These are phyloP conservation scores for Colletotrichum cereale DNA, from an alignment of 2,329 filamentous ascomycete species.

Conservation along the genomic window DNA sequence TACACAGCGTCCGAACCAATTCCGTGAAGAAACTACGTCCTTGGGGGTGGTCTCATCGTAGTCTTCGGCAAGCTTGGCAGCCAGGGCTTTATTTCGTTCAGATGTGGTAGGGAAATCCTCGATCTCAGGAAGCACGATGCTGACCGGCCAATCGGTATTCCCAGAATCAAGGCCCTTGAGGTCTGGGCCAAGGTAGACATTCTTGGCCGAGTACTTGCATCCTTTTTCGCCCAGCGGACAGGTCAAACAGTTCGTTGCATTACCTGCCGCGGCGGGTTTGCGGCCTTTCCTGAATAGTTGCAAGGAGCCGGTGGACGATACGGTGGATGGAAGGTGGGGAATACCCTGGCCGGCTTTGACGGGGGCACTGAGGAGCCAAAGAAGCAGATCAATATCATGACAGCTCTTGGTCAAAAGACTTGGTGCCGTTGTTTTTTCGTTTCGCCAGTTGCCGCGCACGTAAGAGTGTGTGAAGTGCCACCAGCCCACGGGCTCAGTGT, in stretches of 20 bases:
- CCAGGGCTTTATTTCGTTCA: constrained; percentile 55
- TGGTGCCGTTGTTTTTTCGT: constrained; percentile 79
- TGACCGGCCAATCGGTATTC: constrained; percentile 83
- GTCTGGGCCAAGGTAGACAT: constrained; percentile 80
- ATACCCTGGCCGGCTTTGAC: constrained; percentile 57
- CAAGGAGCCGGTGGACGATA: constrained; percentile 82
- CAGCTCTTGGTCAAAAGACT: constrained; percentile 95
- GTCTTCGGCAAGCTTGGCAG: constrained; percentile 63
- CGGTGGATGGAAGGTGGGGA: constrained; percentile 79
- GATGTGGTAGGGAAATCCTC: constrained; percentile 73
- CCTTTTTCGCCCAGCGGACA: constrained; percentile 77
- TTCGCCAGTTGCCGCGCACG: constrained; percentile 94
- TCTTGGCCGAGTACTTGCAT: constrained; percentile 88
- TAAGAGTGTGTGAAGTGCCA: constrained; percentile 96
- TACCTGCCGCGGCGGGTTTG: constrained; percentile 81
- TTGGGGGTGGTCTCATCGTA: constrained; percentile 64
- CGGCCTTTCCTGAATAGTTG: constrained; percentile 81
- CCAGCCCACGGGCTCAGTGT: constrained; percentile 95
- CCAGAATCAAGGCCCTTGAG: constrained; percentile 71
- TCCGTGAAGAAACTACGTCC: constrained; percentile 62
- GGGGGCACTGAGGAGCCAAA: constrained; percentile 91
- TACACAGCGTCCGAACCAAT: constrained; percentile 95
- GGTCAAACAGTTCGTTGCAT: constrained; percentile 87
- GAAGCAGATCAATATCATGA: constrained; percentile 92
- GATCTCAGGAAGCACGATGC: constrained; percentile 92